A percentile compares a stretch with the other conserved stretches of the same genome.
phyloP scores from a whole-genome alignment of 345 rosid genomes.

The Carallia pectinifolia region DNA sequence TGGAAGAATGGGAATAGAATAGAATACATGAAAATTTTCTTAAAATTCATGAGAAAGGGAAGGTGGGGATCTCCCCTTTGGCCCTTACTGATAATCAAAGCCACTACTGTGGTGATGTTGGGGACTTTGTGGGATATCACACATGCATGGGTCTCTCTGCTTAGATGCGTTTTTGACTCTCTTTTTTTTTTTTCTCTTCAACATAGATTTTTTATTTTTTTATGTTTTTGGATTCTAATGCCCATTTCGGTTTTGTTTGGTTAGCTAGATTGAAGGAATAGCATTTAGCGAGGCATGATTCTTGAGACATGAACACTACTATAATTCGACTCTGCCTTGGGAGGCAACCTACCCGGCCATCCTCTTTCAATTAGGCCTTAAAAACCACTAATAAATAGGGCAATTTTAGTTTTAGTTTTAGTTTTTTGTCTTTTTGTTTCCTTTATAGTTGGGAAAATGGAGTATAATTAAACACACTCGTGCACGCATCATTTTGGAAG shows the following conservation, averaged over 20 bases:
- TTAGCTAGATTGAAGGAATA: constrained; percentile 19
- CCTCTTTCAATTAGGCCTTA: neutral
- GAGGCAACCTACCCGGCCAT: constrained; percentile 63
- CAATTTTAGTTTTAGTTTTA: neutral
- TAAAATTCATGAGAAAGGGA: constrained; percentile 28
- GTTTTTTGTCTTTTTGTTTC: neutral
- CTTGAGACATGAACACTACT: constrained; percentile 61
- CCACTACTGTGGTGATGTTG: constrained; percentile 50
- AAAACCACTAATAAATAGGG: neutral
- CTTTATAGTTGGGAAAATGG: neutral
- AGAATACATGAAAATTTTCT: constrained; percentile 26
- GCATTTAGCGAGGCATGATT: constrained; percentile 51
- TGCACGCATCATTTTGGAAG: constrained; percentile 6
- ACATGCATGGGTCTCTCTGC: constrained; percentile 40
- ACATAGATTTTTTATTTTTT: neutral
- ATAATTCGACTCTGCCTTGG: constrained; percentile 60
- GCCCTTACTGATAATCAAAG: constrained; percentile 28
- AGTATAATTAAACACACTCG: neutral
- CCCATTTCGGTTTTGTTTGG: constrained; percentile 11
- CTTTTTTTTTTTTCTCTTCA: neutral
- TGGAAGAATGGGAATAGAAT: constrained; percentile 32
- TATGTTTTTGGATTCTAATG: neutral
- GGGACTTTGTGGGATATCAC: constrained; percentile 63
- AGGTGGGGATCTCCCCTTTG: constrained; percentile 8
- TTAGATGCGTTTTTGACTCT: constrained; percentile 27